Evolutionary conservation across 2,329 filamentous ascomycete species (phyloP).

Genomic region (Dactylellina leptospora): DNA sequence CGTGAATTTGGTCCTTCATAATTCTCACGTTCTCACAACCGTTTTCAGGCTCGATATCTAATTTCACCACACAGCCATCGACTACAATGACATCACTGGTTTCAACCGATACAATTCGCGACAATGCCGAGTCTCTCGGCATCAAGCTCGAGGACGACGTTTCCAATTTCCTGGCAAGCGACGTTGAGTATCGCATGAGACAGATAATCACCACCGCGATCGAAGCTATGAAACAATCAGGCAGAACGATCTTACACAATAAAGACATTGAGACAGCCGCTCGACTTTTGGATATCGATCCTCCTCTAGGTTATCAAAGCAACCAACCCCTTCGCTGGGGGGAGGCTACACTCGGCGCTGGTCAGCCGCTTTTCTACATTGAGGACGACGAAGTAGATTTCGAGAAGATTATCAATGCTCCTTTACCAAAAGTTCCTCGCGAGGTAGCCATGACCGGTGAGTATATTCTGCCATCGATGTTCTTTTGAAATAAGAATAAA

Average conservation of each 20-base stretch:
- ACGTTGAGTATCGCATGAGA: conserved; percentile 93
- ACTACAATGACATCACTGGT: conserved; percentile 39
- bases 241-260: conserved; percentile 85
- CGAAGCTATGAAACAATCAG: conserved; percentile 93
- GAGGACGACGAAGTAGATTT: conserved; percentile 99
- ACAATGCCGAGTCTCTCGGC: conserved; percentile 95
- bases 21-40: neutral
- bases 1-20: no score
- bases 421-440: conserved; percentile 89
- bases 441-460: conserved; percentile 86
- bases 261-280: conserved; percentile 89
- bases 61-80: neutral
- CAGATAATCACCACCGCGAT: conserved; percentile 93
- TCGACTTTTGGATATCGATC: conserved; percentile 87
- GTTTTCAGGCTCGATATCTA: neutral
- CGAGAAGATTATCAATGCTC: conserved; percentile 97
- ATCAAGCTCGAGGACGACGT: conserved; percentile 87
- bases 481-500: neutral
- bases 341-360: conserved; percentile 90
- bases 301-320: conserved; percentile 94
- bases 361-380: conserved; percentile 94
- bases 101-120: conserved; percentile 79
- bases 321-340: conserved; percentile 88
- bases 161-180: conserved; percentile 84
- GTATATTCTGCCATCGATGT: neutral